Conservation (phyloP, 495 filamentous ascomycete species). For the Neurospora sp. region DNA sequence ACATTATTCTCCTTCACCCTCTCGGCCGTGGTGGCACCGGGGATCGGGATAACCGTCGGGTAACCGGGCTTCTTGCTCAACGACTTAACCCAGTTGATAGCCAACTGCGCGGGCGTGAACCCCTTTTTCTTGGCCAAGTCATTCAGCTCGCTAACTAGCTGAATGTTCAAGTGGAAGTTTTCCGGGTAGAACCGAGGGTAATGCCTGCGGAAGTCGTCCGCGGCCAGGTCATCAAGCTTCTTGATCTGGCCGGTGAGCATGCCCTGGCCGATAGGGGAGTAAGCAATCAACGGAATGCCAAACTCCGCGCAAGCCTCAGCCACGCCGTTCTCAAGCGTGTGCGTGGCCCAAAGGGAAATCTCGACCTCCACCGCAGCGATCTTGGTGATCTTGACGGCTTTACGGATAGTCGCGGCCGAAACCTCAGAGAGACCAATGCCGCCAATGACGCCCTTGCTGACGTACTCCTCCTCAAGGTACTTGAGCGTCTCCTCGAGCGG, state of each 20-base stretch:
- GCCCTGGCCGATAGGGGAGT: slow-evolving; percentile 39
- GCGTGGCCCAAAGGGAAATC: slow-evolving; percentile 55
- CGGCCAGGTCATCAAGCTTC: slow-evolving; percentile 50
- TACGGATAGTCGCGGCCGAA: slow-evolving; percentile 58
- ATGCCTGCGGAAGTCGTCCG: slow-evolving; percentile 41
- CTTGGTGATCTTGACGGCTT: slow-evolving; percentile 55
- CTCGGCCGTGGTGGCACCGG: slow-evolving; percentile 46
- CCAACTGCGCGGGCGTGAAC: slow-evolving; percentile 61
- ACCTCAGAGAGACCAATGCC: slow-evolving; percentile 69
- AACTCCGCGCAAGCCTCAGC: slow-evolving; percentile 61
- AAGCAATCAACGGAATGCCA: slow-evolving; percentile 60
- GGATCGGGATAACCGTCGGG: slow-evolving; percentile 60
- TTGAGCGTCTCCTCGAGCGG: slow-evolving; percentile 35
- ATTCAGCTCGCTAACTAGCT: slow-evolving; percentile 56
- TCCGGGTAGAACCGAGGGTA: slow-evolving; percentile 58
- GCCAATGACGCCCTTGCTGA: slow-evolving; percentile 66
- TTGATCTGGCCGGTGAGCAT: slow-evolving; percentile 55
- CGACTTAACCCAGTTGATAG: slow-evolving; percentile 58
- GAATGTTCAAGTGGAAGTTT: slow-evolving; percentile 60
- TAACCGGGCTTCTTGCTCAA: slow-evolving; percentile 45
- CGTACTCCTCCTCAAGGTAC: slow-evolving; percentile 42
- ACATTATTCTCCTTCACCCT: slow-evolving; percentile 37
- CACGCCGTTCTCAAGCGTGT: slow-evolving; percentile 55
- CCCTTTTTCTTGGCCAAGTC: slow-evolving; percentile 58
- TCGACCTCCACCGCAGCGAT: slow-evolving; percentile 74